phyloP scores from a whole-genome alignment of 306 rosid species.

The Vigna radiata region DNA sequence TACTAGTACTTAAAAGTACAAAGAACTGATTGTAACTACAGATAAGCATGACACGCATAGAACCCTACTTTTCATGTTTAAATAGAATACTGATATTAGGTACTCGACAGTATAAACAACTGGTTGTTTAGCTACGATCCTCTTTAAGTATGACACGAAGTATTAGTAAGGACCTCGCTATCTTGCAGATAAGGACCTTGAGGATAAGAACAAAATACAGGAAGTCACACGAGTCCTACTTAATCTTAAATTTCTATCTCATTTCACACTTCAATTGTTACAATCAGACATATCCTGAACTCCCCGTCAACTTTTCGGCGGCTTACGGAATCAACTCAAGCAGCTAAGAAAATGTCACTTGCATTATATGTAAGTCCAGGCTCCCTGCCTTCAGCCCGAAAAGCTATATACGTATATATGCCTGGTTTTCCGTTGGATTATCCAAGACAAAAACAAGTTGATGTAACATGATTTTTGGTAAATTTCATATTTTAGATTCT shows the following conservation, averaged over 20 bases:
- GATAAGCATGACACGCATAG: neutral
- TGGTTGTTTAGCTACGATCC: neutral
- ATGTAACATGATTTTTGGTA: neutral
- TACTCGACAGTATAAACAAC: neutral
- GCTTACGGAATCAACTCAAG: slow-evolving; percentile 12
- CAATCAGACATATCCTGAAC: neutral
- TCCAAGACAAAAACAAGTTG: neutral
- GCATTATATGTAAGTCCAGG: neutral
- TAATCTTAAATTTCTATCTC: slow-evolving; percentile 8
- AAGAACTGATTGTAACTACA: neutral
- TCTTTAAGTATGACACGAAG: neutral
- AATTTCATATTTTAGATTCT: neutral
- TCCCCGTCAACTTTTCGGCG: slow-evolving; percentile 12
- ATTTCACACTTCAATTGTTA: neutral
- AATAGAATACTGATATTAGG: neutral
- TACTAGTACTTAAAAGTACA: neutral
- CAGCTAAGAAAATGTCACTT: slow-evolving; percentile 1
- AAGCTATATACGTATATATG: neutral
- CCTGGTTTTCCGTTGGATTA: neutral
- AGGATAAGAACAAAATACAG: slow-evolving; percentile 32
- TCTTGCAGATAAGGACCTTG: slow-evolving; percentile 30
- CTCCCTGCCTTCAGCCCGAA: neutral
- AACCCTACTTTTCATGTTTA: neutral
- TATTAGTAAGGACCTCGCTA: neutral
- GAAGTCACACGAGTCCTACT: neutral